Evolutionary conservation across 2,329 filamentous ascomycete species (phyloP).

Genomic region (Sporothrix curviconia): DNA sequence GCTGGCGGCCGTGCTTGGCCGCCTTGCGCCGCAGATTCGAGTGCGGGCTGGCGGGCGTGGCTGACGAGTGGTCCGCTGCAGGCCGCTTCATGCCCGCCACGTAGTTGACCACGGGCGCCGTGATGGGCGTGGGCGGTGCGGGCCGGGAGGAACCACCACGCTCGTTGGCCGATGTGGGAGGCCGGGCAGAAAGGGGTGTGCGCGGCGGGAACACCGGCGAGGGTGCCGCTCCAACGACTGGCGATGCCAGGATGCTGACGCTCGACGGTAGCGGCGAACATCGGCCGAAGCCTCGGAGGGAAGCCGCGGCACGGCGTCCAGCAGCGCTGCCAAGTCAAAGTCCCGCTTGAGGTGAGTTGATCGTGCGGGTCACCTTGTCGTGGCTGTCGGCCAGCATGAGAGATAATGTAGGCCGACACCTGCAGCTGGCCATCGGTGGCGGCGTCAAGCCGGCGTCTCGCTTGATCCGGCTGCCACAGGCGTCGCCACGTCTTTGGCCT

Average conservation of each 20-base stretch:
- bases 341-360: constrained; percentile 44
- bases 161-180: neutral
- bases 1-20: constrained; percentile 2
- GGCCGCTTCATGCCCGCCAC: constrained; percentile 11
- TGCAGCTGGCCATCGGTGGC: constrained; percentile 23
- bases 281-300: constrained; percentile 24
- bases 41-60: constrained; percentile 11
- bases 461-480: neutral
- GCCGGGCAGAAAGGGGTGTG: constrained; percentile 13
- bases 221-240: constrained; percentile 3
- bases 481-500: neutral
- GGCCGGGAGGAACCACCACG: neutral
- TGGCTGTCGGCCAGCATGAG: constrained; percentile 34
- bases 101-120: neutral
- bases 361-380: too few relatives aligned
- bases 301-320: constrained; percentile 38
- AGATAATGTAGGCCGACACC: constrained; percentile 40
- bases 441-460: constrained; percentile 3
- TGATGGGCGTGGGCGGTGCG: neutral
- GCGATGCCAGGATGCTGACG: constrained; percentile 16
- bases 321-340: constrained; percentile 44
- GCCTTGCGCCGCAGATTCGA: neutral
- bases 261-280: constrained; percentile 11
- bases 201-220: too few relatives aligned
- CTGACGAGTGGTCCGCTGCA: constrained; percentile 1